Evolutionary conservation across 2,329 filamentous ascomycete species (phyloP).

Genomic region (Endothia cerciana): DNA sequence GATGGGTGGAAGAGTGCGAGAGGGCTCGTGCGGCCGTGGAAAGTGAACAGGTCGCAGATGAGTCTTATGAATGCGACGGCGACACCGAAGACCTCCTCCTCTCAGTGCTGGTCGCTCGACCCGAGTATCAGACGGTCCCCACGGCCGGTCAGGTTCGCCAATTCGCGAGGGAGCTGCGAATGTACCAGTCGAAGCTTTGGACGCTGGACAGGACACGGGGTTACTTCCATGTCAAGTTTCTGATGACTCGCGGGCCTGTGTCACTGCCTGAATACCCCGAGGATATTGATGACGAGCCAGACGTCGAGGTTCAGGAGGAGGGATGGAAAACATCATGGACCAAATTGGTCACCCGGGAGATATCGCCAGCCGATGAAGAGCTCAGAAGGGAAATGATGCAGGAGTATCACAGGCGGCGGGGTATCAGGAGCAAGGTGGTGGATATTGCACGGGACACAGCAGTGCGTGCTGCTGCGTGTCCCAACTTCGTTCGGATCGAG

Average conservation of each 20-base stretch:
- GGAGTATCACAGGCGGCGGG: constrained; percentile 9
- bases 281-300: constrained; percentile 8
- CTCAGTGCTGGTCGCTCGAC: constrained; percentile 12
- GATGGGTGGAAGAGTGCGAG: constrained; percentile 11
- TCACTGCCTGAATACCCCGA: constrained; percentile 11
- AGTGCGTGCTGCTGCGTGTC: neutral
- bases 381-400: constrained; percentile 14
- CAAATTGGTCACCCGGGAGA: constrained; percentile 1
- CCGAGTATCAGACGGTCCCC: constrained; percentile 12
- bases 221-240: neutral
- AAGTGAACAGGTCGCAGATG: neutral
- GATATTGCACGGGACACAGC: neutral
- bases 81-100: constrained; percentile 18
- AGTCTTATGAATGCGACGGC: constrained; percentile 11
- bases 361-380: constrained; percentile 14
- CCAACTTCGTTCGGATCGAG: constrained; percentile 10
- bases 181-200: constrained; percentile 12
- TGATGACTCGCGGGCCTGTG: neutral
- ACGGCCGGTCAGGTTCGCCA: constrained; percentile 8
- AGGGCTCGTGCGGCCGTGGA: constrained; percentile 1
- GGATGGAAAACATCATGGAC: neutral
- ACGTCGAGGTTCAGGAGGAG: neutral
- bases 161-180: constrained; percentile 13
- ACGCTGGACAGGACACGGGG: constrained; percentile 11
- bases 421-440: neutral